phyloP scores from a whole-genome alignment of 1,284 basidiomycete species.

The Moesziomyces sp. region DNA sequence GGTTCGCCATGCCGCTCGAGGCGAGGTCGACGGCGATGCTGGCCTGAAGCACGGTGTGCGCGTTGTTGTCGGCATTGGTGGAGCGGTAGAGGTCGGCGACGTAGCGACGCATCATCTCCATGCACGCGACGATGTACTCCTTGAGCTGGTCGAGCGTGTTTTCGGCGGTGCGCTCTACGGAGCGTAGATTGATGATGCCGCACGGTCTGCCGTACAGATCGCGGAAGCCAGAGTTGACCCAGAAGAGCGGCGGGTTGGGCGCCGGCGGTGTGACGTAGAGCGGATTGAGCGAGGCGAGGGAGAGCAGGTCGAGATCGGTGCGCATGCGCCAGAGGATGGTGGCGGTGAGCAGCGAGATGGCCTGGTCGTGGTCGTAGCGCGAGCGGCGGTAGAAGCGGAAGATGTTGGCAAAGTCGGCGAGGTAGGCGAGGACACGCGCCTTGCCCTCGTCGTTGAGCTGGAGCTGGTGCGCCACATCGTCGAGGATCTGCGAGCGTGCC shows the following conservation, averaged over 20 bases:
- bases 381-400: conserved; percentile 58
- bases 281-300: conserved; percentile 52
- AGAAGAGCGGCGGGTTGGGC: conserved; percentile 62
- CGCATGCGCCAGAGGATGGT: conserved; percentile 58
- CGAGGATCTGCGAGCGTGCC: conserved; percentile 37
- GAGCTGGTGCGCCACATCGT: conserved; percentile 27
- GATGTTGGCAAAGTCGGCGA: conserved; percentile 48
- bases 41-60: conserved; percentile 53
- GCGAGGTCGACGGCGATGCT: conserved; percentile 55
- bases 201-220: conserved; percentile 62
- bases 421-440: conserved; percentile 20
- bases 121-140: conserved; percentile 63
- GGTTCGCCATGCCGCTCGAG: conserved; percentile 58
- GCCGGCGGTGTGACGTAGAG: conserved; percentile 55
- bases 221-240: conserved; percentile 57
- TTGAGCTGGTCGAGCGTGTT: conserved; percentile 61
- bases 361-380: conserved; percentile 42
- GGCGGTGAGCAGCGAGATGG: conserved; percentile 42
- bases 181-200: conserved; percentile 58
- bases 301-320: conserved; percentile 56
- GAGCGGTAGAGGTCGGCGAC: conserved; percentile 46
- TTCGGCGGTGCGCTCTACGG: conserved; percentile 56
- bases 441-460: conserved; percentile 39
- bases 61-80: conserved; percentile 3
- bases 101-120: conserved; percentile 63